These are phyloP conservation scores for Camelina sativa DNA, from an alignment of 345 rosid species.

Conservation along the genomic window DNA sequence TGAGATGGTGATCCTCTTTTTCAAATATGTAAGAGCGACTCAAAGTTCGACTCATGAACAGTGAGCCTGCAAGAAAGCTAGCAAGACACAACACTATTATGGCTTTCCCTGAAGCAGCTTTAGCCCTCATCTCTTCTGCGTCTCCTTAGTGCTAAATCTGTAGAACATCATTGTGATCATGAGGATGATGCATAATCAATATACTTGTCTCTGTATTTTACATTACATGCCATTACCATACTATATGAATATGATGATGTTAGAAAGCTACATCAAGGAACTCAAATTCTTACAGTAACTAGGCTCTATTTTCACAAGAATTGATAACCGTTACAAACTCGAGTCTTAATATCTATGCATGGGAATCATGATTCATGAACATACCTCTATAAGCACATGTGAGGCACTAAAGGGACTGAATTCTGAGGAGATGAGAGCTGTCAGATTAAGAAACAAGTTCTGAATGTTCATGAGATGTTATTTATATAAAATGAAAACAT, in stretches of 20 bases:
- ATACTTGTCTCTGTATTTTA: constrained; percentile 6
- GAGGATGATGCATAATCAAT: constrained; percentile 8
- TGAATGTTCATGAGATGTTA: constrained; percentile 27
- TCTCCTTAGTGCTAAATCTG: constrained; percentile 29
- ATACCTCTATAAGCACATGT: constrained; percentile 41
- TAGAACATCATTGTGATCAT: constrained; percentile 6
- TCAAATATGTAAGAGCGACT: constrained; percentile 38
- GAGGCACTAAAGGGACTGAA: constrained; percentile 10
- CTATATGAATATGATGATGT: constrained; percentile 5
- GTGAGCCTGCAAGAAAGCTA: constrained; percentile 76
- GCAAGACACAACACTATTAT: constrained; percentile 62
- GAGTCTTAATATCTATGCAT: neutral
- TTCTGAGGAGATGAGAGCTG: neutral
- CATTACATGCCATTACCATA: neutral
- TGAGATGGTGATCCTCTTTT: constrained; percentile 38
- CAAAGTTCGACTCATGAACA: constrained; percentile 59
- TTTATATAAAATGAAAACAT: constrained; percentile 29
- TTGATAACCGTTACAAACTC: neutral
- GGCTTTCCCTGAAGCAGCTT: constrained; percentile 67
- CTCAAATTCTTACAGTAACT: neutral
- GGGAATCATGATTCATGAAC: constrained; percentile 26
- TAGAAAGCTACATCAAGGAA: constrained; percentile 19
- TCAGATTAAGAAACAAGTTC: constrained; percentile 39
- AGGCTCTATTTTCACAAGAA: neutral
- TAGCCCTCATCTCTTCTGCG: constrained; percentile 64